Evolutionary conservation across 345 rosid species (phyloP).

Genomic region (Bretschneidera sinensis): DNA sequence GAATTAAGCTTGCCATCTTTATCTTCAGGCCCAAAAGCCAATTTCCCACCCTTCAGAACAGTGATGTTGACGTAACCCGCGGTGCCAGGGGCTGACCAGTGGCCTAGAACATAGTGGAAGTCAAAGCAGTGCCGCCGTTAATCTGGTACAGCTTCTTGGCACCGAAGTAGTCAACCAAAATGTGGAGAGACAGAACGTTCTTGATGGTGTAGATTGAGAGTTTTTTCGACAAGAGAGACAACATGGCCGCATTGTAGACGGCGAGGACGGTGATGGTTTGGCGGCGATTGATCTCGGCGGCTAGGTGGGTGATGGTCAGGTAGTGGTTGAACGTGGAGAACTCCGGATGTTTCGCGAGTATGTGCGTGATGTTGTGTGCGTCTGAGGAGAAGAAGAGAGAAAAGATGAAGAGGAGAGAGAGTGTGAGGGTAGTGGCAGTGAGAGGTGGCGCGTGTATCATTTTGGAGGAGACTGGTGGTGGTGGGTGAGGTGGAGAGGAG

Average conservation of each 20-base stretch:
- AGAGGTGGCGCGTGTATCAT: constrained; percentile 22
- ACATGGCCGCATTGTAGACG: constrained; percentile 83
- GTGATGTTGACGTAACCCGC: constrained; percentile 82
- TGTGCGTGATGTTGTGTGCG: constrained; percentile 74
- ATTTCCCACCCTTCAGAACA: constrained; percentile 77
- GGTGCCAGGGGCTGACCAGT: constrained; percentile 85
- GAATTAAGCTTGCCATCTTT: constrained; percentile 49
- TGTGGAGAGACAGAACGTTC: constrained; percentile 84
- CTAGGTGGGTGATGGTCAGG: constrained; percentile 80
- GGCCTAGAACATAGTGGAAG: constrained; percentile 86
- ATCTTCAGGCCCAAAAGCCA: constrained; percentile 65
- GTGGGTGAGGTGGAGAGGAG: too few species aligned
- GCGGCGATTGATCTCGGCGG: constrained; percentile 76
- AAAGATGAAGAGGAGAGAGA: constrained; percentile 22
- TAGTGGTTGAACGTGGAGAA: constrained; percentile 96
- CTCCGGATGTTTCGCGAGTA: constrained; percentile 66
- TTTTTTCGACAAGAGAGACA: constrained; percentile 51
- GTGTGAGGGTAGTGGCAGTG: constrained; percentile 13
- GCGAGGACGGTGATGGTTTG: constrained; percentile 84
- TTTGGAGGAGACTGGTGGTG: too few species aligned
- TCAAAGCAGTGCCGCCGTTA: constrained; percentile 53
- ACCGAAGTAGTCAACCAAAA: constrained; percentile 87
- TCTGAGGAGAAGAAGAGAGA: constrained; percentile 22
- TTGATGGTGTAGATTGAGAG: constrained; percentile 64
- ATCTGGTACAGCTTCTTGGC: constrained; percentile 90